Evolutionary conservation across 208 protist species (phyloP), one percentile per base, ranked within the genome.

Genomic region (Trypanosoma platydactyli): DNA sequence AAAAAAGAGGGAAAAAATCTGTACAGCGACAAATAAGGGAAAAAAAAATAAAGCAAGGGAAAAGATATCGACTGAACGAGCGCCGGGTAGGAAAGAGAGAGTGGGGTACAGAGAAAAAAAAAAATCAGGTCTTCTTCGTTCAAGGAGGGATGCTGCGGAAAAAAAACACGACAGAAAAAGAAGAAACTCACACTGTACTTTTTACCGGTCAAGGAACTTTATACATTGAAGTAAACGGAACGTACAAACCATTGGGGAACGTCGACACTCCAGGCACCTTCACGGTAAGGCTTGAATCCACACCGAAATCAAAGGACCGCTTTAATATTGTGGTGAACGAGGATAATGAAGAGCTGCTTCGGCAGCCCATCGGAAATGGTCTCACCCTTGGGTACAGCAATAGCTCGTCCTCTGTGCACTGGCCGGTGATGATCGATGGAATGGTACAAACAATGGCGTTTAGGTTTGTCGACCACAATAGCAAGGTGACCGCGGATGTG

Each of bases 371-470:
- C 45, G 69, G 73, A n/a, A 62, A 68, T 33, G 69, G 80, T 25
- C 65, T 85, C 49, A 73, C 72, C n/a, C 65, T 88, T 35, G 62
- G 52, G 9, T 84, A 83, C 65, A 64, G 64, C 4, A 33, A 54
- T n/a, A 57, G 63, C 13, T 57, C 59, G 0, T 56, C 61, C 56
- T 89, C 83, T 25, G 77, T 86, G 48, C 80, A 84, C 58, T 90
- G 84, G 84, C 33, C 62, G 9, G 69, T 78, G 2, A 53, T 79
- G 15, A 76, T 90, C 18, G 80, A 86, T 22, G 68, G 61, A 33
- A 59, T 76, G 25, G 35, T 83, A 9, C 50, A 79, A 48, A 46
- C 33, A 1, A 51, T 90, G 20, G 84, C 78, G 20, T 86, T 90
- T 44, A 71, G 71, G 59, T 90, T 90, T 69, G 61, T 56, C 24